Percentiles rank a stretch among this genome's conserved stretches.
These are phyloP conservation scores for Colletotrichum neosansevieriae DNA, from an alignment of 2,329 filamentous ascomycete genomes.

Conservation along the genomic window DNA sequence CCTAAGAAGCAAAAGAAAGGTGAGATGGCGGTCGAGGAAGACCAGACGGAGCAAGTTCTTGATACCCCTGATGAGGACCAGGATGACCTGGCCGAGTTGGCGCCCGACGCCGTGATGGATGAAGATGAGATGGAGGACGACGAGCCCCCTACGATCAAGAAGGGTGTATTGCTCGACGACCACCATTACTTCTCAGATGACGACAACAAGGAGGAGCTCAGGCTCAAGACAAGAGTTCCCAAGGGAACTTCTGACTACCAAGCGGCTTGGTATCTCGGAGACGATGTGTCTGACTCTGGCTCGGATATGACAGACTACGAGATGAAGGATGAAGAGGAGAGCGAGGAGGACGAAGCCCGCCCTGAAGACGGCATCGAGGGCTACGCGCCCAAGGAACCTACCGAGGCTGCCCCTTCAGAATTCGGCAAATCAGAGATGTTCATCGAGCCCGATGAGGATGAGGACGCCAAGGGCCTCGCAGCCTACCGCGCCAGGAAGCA, in stretches of 20 bases:
- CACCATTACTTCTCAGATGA: slow-evolving; percentile 98
- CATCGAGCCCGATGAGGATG: slow-evolving; percentile 85
- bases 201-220: slow-evolving; percentile 70
- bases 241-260: slow-evolving; percentile 95
- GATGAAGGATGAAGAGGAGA: slow-evolving; percentile 68
- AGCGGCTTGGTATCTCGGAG: slow-evolving; percentile 88
- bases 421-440: slow-evolving; percentile 97
- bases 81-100: slow-evolving; percentile 85
- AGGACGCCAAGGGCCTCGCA: slow-evolving; percentile 79
- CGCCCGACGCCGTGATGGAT: slow-evolving; percentile 81
- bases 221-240: slow-evolving; percentile 80
- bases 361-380: slow-evolving; percentile 89
- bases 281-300: slow-evolving; percentile 82
- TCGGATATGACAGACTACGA: slow-evolving; percentile 83
- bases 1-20: slow-evolving; percentile 69
- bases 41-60: slow-evolving; percentile 67
- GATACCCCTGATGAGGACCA: slow-evolving; percentile 82
- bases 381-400: slow-evolving; percentile 73
- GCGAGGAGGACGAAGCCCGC: slow-evolving; percentile 66
- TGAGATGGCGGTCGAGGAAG: slow-evolving; percentile 76
- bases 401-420: slow-evolving; percentile 85
- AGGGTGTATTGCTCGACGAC: slow-evolving; percentile 93
- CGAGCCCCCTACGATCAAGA: slow-evolving; percentile 67
- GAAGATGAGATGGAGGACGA: slow-evolving; percentile 61
- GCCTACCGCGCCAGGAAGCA: slow-evolving; percentile 84